Conservation (phyloP, 2,329 filamentous ascomycete genomes). For the Beauveria pseudobassiana region DNA sequence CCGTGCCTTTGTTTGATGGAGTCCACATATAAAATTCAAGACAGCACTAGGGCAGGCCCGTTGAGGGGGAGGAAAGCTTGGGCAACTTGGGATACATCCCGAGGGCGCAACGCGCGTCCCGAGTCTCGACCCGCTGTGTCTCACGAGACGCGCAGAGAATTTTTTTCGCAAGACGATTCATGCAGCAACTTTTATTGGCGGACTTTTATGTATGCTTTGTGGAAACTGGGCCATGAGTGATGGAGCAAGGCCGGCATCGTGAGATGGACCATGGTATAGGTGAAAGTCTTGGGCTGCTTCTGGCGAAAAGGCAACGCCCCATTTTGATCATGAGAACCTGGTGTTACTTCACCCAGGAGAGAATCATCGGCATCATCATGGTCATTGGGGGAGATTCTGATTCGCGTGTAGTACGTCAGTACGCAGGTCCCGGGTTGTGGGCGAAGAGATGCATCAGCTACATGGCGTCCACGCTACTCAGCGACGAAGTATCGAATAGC, state of each 20-base stretch:
- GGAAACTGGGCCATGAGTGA: not conserved
- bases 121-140: slow-evolving; percentile 6
- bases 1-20: not conserved
- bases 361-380: not conserved
- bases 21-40: not conserved
- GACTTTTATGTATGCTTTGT: not conserved
- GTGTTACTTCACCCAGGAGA: not conserved
- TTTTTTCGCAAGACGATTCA: not conserved
- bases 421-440: not conserved
- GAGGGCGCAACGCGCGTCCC: slow-evolving; percentile 8
- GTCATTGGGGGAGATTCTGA: not conserved
- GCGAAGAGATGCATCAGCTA: not conserved
- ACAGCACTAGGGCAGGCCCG: not conserved
- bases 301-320: not conserved
- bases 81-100: not conserved
- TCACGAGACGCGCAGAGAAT: not conserved
- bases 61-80: not conserved
- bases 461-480: not conserved
- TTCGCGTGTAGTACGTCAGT: not conserved
- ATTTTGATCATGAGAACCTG: not conserved
- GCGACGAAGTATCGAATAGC: not conserved
- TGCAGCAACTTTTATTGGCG: not conserved
- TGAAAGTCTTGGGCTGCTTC: not conserved
- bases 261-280: not conserved
- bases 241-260: not conserved